These are phyloP conservation scores for Cornus florida DNA, from an alignment of 148 eudicot species.

Conservation along the genomic window DNA sequence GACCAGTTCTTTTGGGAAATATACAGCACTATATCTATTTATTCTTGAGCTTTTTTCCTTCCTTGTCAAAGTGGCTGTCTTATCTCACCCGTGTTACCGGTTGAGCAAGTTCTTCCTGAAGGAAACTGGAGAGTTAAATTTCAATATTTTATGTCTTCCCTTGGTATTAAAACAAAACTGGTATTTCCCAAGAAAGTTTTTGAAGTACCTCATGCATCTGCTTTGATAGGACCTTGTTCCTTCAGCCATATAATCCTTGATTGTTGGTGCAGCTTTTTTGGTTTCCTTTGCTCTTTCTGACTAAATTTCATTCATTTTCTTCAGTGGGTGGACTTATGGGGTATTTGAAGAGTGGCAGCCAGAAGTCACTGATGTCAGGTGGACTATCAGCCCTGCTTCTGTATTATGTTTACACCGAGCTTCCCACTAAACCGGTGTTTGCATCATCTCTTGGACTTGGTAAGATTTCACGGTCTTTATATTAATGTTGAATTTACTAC, in stretches of 20 bases:
- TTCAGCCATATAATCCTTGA: neutral
- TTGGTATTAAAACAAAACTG: too few species aligned
- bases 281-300: neutral
- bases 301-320: neutral
- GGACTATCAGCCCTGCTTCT: constrained; percentile 66
- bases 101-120: too few species aligned
- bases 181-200: too few species aligned
- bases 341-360: constrained; percentile 77
- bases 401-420: constrained; percentile 59
- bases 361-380: constrained; percentile 68
- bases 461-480: neutral
- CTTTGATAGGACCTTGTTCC: too few species aligned
- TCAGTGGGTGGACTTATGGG: constrained; percentile 76
- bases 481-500: neutral
- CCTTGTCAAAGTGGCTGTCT: too few species aligned
- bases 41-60: too few species aligned
- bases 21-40: too few species aligned
- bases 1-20: too few species aligned
- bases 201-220: too few species aligned
- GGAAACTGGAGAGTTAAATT: too few species aligned
- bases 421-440: constrained; percentile 69
- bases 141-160: too few species aligned
- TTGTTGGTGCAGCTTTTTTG: neutral
- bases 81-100: too few species aligned
- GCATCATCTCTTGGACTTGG: constrained; percentile 89